These are phyloP conservation scores for Aspergillus spinulosporus DNA, from an alignment of 2,329 filamentous ascomycete genomes.

Conservation along the genomic window DNA sequence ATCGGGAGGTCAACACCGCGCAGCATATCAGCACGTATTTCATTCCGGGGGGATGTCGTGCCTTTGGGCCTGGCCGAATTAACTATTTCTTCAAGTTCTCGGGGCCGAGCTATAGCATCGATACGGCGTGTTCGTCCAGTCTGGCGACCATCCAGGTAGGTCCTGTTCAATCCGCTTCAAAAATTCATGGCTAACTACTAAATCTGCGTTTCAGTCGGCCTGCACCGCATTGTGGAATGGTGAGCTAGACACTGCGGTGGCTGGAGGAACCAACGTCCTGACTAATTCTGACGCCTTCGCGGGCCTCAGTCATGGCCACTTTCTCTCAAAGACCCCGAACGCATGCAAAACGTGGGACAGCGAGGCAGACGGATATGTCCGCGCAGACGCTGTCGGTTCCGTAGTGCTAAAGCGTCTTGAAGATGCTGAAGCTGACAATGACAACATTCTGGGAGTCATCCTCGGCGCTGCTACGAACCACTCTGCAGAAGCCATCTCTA, in stretches of 20 bases:
- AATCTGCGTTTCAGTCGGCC: conserved; percentile 52
- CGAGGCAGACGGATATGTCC: conserved; percentile 56
- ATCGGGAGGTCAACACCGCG: conserved; percentile 65
- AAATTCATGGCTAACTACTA: too few species aligned
- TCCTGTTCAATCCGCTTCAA: conserved; percentile 59
- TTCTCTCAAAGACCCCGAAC: conserved; percentile 35
- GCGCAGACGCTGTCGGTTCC: conserved; percentile 51
- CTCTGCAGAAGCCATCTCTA: conserved; percentile 46
- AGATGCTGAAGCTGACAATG: conserved; percentile 53
- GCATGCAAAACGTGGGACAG: conserved; percentile 52
- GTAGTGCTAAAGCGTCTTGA: conserved; percentile 54
- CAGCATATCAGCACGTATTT: conserved; percentile 69
- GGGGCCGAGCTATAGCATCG: conserved; percentile 68
- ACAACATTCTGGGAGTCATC: conserved; percentile 44
- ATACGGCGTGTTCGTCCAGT: conserved; percentile 67
- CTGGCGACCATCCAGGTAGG: conserved; percentile 67
- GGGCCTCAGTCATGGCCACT: conserved; percentile 60
- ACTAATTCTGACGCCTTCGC: conserved; percentile 77
- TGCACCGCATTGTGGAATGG: conserved; percentile 33
- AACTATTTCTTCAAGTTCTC: conserved; percentile 75
- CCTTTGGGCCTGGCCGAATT: conserved; percentile 63
- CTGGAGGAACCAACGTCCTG: conserved; percentile 70
- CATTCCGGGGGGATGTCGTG: conserved; percentile 61
- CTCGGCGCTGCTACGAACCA: conserved; percentile 47
- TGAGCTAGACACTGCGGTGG: conserved; percentile 76